phyloP scores from a whole-genome alignment of 768 basidiomycete species.

The Boletus insuetus region DNA sequence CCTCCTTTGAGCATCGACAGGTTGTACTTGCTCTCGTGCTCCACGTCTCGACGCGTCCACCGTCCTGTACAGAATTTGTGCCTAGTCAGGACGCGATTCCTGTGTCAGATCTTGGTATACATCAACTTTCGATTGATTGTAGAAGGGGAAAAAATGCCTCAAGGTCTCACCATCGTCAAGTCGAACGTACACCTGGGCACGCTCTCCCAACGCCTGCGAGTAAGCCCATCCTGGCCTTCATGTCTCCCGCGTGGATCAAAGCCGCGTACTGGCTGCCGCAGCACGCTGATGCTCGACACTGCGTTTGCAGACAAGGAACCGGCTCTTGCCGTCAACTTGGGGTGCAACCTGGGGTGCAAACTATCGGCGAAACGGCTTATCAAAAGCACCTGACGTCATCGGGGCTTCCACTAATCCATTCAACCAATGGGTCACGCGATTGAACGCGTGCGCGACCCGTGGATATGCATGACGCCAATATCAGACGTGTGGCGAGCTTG shows the following conservation, averaged over 20 bases:
- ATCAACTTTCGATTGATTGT: too few relatives aligned
- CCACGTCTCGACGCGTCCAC: too few relatives aligned
- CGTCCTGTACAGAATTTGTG: too few relatives aligned
- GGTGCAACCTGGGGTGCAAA: conserved; percentile 36
- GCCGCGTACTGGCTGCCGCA: conserved; percentile 30
- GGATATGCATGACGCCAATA: conserved; percentile 19
- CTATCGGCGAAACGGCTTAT: conserved; percentile 20
- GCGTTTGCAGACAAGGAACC: conserved; percentile 21
- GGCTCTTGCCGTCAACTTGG: conserved; percentile 27
- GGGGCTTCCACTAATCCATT: conserved; percentile 13
- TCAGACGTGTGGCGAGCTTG: conserved; percentile 30
- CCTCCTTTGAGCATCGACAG: too few relatives aligned
- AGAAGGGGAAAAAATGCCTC: too few relatives aligned
- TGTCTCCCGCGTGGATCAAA: conserved; percentile 2
- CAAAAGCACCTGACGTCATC: conserved; percentile 5
- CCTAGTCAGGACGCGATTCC: too few relatives aligned
- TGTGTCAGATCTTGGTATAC: too few relatives aligned
- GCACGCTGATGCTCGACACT: conserved; percentile 27
- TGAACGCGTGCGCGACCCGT: conserved; percentile 12
- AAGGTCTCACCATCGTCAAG: too few relatives aligned
- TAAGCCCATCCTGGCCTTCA: too few relatives aligned
- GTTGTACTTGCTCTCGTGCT: too few relatives aligned
- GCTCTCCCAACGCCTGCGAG: too few relatives aligned
- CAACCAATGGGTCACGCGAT: conserved; percentile 26
- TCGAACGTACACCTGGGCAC: too few relatives aligned